Percentiles rank a stretch among this genome's conserved stretches.
phyloP scores from a whole-genome alignment of 768 basidiomycete species.

The Austroboletus festivus region DNA sequence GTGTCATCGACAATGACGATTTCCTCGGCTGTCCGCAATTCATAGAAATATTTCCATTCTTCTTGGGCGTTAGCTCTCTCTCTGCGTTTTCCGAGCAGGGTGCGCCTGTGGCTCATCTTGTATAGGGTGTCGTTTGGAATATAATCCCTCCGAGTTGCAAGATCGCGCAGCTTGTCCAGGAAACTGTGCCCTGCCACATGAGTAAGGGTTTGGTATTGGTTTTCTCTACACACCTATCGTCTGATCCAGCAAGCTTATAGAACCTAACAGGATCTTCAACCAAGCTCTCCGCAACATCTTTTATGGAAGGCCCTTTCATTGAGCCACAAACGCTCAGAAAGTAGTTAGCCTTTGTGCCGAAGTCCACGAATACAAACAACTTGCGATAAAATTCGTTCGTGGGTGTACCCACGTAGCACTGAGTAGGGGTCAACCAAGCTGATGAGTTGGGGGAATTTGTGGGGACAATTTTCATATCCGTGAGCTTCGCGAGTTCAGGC shows the following conservation, averaged over 20 bases:
- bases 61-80: constrained; percentile 18
- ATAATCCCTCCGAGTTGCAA: constrained; percentile 63
- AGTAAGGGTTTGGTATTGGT: not conserved
- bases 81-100: constrained; percentile 66
- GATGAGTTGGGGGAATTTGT: not conserved
- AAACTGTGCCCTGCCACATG: constrained; percentile 45
- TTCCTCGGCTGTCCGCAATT: constrained; percentile 55
- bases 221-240: constrained; percentile 35
- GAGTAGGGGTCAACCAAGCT: not conserved
- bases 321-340: constrained; percentile 85
- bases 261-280: constrained; percentile 64
- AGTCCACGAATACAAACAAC: constrained; percentile 82
- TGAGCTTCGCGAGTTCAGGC: constrained; percentile 39
- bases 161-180: constrained; percentile 71
- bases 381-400: constrained; percentile 53
- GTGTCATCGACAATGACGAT: constrained; percentile 83
- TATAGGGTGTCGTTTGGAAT: constrained; percentile 44
- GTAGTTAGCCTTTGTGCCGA: constrained; percentile 69
- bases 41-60: constrained; percentile 30
- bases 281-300: constrained; percentile 68
- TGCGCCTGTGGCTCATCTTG: constrained; percentile 42
- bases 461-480: not conserved
- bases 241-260: constrained; percentile 53
- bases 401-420: not conserved
- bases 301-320: constrained; percentile 73